Base-by-base conservation (phyloP, 768 basidiomycete species). In the Lentinula lateritia region DNA sequence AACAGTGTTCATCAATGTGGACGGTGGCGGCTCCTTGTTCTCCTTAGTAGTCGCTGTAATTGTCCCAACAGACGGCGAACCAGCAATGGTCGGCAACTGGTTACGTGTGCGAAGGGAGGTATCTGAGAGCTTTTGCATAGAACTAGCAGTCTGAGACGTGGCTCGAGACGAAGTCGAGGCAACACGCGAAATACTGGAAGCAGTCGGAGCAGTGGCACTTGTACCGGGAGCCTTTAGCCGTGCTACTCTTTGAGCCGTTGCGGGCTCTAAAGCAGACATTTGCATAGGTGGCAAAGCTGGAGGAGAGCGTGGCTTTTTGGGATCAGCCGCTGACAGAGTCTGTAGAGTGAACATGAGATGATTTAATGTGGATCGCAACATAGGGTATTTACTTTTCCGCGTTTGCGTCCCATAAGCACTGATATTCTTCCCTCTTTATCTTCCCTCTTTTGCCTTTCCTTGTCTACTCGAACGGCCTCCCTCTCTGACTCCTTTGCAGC, bases 351-450 rank as follows among this genome's bases (percentile, higher is more conserved):
- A 61, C 57, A 60, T 62, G 45, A 65, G 54, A 35, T 48, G 18
- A 46, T 54, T 52, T 68, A 57, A 54, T 52, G 52, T 56, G 63
- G 52, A 66, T 60, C 68, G 36, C 65, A 50, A 62, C 36, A 39
- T 63, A 18, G 16, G 35, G 36, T 52, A 73, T 78, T 68, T 68
- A 95, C 94, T 86, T 96, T 95, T 74, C 94, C 95, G 56, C 94
- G 82, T 72, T 90, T 94, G 70, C 94, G 80, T 39, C 91, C 90
- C 80, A 95, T 92, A 61, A 95, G 76, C 32, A 87, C 85, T 10
- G 93, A 92, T 66, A 95, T 93, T 68, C 93, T 83, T 69, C 93
- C 93, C 75, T 94, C 91, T 73, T 93, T 93, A 56, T 92, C 90
- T 65, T 92, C 90, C 70, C 89, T 91, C 71, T 80, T 80, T 70